Evolutionary conservation across 257 asterid genomes (phyloP).

Genomic region (Jacaranda copaia): DNA sequence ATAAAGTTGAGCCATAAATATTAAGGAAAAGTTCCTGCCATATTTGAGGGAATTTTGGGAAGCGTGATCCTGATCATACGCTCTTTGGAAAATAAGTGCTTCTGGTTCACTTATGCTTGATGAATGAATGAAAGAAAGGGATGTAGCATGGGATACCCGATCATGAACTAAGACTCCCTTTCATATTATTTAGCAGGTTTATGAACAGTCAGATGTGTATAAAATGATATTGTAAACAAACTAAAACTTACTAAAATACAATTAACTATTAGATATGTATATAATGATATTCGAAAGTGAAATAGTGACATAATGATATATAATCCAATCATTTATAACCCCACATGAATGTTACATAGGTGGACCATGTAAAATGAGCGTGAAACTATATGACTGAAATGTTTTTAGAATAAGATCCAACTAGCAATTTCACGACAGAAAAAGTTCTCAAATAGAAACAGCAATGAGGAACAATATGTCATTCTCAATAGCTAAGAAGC

Average conservation of each 20-base stretch:
- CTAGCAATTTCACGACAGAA: background rate
- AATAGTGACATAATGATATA: no score
- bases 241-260: no score
- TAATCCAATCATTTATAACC: no score
- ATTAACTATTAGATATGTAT: no score
- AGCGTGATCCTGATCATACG: background rate
- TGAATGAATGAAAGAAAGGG: background rate
- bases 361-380: no score
- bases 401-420: background rate
- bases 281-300: no score
- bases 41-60: background rate
- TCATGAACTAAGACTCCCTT: background rate
- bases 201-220: no score
- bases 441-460: background rate
- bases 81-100: background rate
- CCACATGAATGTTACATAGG: background rate
- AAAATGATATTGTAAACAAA: no score
- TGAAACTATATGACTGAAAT: background rate
- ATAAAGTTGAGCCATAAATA: background rate
- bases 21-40: background rate
- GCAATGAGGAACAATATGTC: slow-evolving; percentile 4
- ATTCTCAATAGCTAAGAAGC: background rate
- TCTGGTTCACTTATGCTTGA: background rate
- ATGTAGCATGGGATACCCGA: background rate
- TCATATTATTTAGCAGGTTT: no score